phyloP scores from a whole-genome alignment of 2,329 filamentous ascomycete genomes.

The Immersiporthe knoxdaviesiana region DNA sequence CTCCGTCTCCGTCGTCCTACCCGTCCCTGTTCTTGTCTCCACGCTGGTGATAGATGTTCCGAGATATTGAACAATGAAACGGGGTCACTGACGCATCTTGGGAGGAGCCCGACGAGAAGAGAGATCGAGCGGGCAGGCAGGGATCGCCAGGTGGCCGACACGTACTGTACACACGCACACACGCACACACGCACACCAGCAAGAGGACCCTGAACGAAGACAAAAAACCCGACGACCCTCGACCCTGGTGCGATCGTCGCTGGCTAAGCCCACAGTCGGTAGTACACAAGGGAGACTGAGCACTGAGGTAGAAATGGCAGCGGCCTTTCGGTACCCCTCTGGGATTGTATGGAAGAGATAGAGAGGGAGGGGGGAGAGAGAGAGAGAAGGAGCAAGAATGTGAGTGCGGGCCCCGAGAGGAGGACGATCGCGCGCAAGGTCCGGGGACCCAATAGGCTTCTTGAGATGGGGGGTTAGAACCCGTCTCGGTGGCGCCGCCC shows the following conservation, averaged over 20 bases:
- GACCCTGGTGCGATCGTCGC: neutral
- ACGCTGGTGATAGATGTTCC: neutral
- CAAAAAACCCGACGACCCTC: neutral
- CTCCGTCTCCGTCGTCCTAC: no score
- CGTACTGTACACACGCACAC: neutral
- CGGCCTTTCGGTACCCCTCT: slow-evolving; percentile 11
- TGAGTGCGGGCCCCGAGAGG: neutral
- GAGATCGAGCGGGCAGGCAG: neutral
- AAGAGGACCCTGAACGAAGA: neutral
- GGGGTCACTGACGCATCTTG: neutral
- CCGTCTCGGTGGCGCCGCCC: slow-evolving; percentile 24
- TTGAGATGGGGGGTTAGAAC: neutral
- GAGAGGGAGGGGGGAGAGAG: neutral
- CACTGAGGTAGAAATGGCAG: slow-evolving; percentile 7
- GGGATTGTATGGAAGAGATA: neutral
- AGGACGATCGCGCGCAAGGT: neutral
- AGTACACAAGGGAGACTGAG: neutral
- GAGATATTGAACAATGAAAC: neutral
- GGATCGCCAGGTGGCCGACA: neutral
- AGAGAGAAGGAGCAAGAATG: neutral
- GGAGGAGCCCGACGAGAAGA: neutral
- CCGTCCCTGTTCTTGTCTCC: neutral
- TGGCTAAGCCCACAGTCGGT: neutral
- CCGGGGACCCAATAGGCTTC: neutral
- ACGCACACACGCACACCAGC: neutral